A percentile compares a stretch with the other conserved stretches of the same genome.
Evolutionary conservation across 768 basidiomycete species (phyloP).

Genomic region (Hericium rajendrae): DNA sequence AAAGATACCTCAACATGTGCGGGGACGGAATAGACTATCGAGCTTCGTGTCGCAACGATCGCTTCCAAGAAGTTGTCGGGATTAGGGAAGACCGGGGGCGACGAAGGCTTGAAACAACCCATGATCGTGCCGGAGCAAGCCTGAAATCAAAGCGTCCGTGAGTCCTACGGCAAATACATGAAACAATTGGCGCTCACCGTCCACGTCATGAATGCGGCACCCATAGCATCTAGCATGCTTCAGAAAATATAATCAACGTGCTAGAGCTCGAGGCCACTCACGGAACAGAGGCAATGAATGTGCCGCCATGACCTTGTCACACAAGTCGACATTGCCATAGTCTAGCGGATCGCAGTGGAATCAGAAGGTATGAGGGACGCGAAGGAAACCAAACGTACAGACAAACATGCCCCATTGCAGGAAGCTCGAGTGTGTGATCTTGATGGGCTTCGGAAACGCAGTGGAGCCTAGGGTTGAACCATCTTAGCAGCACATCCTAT

Average conservation of each 20-base stretch:
- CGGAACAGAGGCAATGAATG: constrained; percentile 1
- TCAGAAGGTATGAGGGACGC: background rate
- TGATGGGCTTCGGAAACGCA: constrained; percentile 1
- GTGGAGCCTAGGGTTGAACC: constrained; percentile 1
- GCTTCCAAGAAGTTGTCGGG: constrained; percentile 14
- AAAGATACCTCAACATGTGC: constrained; percentile 19
- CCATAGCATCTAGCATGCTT: background rate
- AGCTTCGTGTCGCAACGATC: constrained; percentile 5
- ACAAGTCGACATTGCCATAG: background rate
- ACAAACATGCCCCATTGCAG: background rate
- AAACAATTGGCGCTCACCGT: background rate
- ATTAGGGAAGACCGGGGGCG: constrained; percentile 16
- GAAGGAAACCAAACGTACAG: background rate
- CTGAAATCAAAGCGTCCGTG: background rate
- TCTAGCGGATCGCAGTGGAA: background rate
- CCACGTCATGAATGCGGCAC: constrained; percentile 1
- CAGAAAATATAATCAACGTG: background rate
- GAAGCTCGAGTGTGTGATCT: background rate
- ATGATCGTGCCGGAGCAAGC: constrained; percentile 10
- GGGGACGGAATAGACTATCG: constrained; percentile 15
- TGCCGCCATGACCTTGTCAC: background rate
- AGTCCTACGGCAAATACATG: background rate
- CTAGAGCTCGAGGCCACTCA: background rate
- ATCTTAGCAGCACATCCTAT: too few relatives aligned
- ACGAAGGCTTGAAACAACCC: constrained; percentile 15